Evolutionary conservation across 768 basidiomycete genomes (phyloP), one percentile per base, ranked within the genome.

Genomic region (Russula emetica): DNA sequence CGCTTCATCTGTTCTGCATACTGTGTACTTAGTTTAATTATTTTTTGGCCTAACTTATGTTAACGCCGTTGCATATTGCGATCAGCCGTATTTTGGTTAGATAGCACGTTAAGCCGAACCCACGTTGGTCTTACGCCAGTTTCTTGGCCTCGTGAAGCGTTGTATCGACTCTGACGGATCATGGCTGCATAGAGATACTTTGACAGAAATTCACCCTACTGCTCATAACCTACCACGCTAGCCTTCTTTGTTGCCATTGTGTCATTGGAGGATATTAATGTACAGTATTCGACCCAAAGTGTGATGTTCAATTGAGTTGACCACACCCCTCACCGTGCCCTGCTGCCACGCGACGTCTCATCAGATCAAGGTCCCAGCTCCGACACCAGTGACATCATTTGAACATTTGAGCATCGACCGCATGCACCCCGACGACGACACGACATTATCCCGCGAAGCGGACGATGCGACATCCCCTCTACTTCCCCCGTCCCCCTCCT

Each of bases 381-480:
- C 16, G 18, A 28, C 50, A 34, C 11, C 11, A 26, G 28, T 55
- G 26, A 9, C 36, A 32, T 55, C 34, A 24, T 22, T 24, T 34
- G 18, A 55, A 13, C 34, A 34, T 5, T 24, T 55, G 9, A 13
- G 38, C 8, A 55, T 40, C 38, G 55, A 42, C 18, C 8, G 16
- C 42, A 52, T 62, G 49, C 61, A 8, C 26, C 38, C 44, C 5
- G 20, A 63, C 38, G 30, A 58, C 52, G n/a, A 44, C 42, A 24
- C 64, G 8, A 44, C 47, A 14, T 26, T 54, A 30, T 57, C 42
- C 11, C 13, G 26, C 10, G 66, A 50, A 26, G 63, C 38, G 9
- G 66, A 64, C 34, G 66, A 65, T 30, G 63, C 42, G 16, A 55
- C 58, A 49, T 44, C 63, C 32, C 66, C 66, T 3, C 51, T 67